A percentile compares a stretch with the other conserved stretches of the same genome.
phyloP scores from a whole-genome alignment of 805 yeast genomes.

The Suhomyces sp. region DNA sequence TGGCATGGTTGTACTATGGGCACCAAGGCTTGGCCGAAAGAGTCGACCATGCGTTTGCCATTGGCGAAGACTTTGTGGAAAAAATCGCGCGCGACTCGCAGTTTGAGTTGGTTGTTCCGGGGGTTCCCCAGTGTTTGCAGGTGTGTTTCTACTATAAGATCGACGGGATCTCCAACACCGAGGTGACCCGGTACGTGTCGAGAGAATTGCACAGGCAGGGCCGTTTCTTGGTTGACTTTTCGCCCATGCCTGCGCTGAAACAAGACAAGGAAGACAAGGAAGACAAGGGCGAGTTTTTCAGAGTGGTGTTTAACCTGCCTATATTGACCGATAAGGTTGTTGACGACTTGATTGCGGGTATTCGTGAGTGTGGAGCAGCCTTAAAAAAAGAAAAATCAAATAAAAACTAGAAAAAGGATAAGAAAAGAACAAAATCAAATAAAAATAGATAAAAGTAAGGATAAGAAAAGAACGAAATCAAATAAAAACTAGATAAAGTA shows the following conservation, averaged over 20 bases:
- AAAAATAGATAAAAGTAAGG: no score
- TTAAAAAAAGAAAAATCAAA: no score
- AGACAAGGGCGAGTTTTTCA: conserved; percentile 70
- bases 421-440: no score
- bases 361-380: conserved; percentile 11
- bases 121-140: conserved; percentile 69
- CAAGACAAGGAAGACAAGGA: conserved; percentile 20
- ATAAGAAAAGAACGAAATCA: no score
- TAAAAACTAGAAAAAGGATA: no score
- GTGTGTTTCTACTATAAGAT: conserved; percentile 78
- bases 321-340: conserved; percentile 33
- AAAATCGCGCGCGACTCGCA: conserved; percentile 36
- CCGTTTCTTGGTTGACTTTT: conserved; percentile 72
- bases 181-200: conserved; percentile 60
- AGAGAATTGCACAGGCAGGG: conserved; percentile 56
- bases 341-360: conserved; percentile 35
- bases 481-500: no score
- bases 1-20: conserved; percentile 84
- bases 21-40: conserved; percentile 58
- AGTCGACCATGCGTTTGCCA: conserved; percentile 68
- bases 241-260: conserved; percentile 56
- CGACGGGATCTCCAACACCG: conserved; percentile 34
- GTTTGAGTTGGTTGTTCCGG: conserved; percentile 48
- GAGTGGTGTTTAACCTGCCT: conserved; percentile 82
- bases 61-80: conserved; percentile 59